Evolutionary conservation across 441 rosid genomes (phyloP), one percentile per base, ranked within the genome.

Genomic region (Dalechampia spathulata): DNA sequence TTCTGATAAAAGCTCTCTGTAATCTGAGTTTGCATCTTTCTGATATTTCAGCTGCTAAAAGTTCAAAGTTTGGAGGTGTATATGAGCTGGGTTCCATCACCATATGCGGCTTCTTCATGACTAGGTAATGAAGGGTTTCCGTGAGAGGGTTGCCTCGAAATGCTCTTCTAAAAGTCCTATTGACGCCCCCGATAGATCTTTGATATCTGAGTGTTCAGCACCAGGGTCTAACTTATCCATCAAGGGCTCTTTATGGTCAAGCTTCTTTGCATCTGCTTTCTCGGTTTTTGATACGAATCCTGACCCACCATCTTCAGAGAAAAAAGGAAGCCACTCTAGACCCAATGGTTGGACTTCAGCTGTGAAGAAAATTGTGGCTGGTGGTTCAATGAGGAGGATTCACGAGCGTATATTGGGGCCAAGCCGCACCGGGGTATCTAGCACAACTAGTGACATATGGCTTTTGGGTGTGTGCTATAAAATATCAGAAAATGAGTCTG

Each of bases 371-470:
- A 75, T 75, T 40, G 77, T 92, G 64, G 61, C 85, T 4, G 76
- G 74, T 68, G 87, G 91, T 45, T 75, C 98, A 59, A 92, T 88
- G 82, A 83, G 85, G 84, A 78, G 93, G 68, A 61, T 92, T 60
- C 98, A 88, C 8, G 98, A 92, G 43, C 78, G 87, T 46, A 86
- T 88, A 50, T 68, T 92, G 42, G 96, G 98, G 16, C 75, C 82
- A 0, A 68, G 70, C 58, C 83, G 78, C 64, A 81, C 76, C 64
- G 96, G 96, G 41, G 58, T 88, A 55, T 63, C 85, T 7, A 83
- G 66, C 67, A 77, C 81, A 22, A 79, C 84, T 34, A 80, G 83
- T 51, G 90, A 86, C 44, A 72, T 92, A 48, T 92, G 98, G 98
- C 86, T 92, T 65, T 74, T 92, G 26, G 98, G 98, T 32, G 68